Evolutionary conservation across 2,329 filamentous ascomycete genomes (phyloP), one percentile per base, ranked within the genome.

Genomic region (Aspergillus oerlinghausenensis): DNA sequence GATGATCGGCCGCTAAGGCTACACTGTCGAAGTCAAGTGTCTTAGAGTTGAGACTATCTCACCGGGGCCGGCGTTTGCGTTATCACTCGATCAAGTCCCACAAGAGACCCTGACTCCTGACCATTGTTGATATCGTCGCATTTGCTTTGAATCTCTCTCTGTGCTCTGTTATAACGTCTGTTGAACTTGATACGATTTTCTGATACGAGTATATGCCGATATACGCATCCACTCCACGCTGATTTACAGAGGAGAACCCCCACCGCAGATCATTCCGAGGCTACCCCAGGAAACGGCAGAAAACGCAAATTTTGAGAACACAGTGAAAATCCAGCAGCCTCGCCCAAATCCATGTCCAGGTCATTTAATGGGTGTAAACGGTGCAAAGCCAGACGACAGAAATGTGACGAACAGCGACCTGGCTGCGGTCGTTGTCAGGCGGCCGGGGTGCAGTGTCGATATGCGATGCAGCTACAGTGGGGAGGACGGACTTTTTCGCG

Each of bases 331-430:
- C 5, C 14, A 38, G 14, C 52, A 52, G 54, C 49, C 43, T 56
- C 52, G 50, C 52, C 54, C 52, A 52, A 56, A 54, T 56, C 38
- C 60, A 73, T 75, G 70, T 73, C 73, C 63, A 72, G 74, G 59
- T 77, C 75, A 10, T 74, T 75, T 51, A 71, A 67, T 51, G 75
- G 75, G n/a, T 77, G 75, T 66, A 72, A 71, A 59, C 70, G 75
- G 64, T 77, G 75, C 72, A 77, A 75, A 65, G 66, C 70, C 50
- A 73, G 75, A 40, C 72, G 75, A 53, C 73, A 77, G 60, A 77
- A 77, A 73, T 78, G 76, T 65, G 75, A 78, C 59, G 76, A 78
- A 63, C 65, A 68, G 52, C 70, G 70, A 56, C 76, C 76, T 26
- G 67, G 61, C 50, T 78, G 76, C 64, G 67, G 69, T 11, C 71